Conservation (phyloP, 768 basidiomycete species). For the Tricholoma furcatifolium region DNA sequence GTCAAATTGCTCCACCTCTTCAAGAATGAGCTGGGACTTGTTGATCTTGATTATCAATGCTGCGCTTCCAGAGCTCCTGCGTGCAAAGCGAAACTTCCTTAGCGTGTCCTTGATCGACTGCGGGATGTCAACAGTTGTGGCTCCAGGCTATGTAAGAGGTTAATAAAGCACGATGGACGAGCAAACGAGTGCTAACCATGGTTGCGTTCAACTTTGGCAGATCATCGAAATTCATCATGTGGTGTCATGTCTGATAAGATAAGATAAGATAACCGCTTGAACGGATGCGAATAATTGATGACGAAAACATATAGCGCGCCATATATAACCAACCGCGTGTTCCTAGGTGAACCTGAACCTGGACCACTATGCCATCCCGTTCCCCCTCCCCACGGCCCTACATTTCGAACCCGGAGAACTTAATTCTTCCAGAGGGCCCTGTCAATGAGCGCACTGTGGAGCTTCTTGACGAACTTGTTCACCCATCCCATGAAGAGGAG, state of each 20-base stretch:
- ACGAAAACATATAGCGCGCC: conserved; percentile 3
- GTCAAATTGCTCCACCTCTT: conserved; percentile 79
- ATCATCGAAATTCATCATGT: conserved; percentile 29
- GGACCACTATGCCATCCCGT: conserved; percentile 10
- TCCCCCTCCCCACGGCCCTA: conserved; percentile 21
- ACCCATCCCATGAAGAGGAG: conserved; percentile 38
- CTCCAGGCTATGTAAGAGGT: conserved; percentile 47
- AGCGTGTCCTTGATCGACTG: conserved; percentile 73
- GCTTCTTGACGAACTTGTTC: conserved; percentile 43
- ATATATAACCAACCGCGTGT: conserved; percentile 1
- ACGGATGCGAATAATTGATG: background rate
- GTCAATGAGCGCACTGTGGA: conserved; percentile 47
- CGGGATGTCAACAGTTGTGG: conserved; percentile 88
- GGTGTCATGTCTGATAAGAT: conserved; percentile 22
- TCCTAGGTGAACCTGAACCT: conserved; percentile 2
- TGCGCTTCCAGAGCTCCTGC: conserved; percentile 69
- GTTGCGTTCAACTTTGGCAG: background rate
- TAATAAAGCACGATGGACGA: conserved; percentile 3
- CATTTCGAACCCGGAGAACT: conserved; percentile 30
- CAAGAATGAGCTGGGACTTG: conserved; percentile 77
- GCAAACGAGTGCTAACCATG: conserved; percentile 32
- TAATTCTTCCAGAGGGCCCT: conserved; percentile 43
- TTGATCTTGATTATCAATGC: conserved; percentile 91
- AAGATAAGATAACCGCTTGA: conserved; percentile 15
- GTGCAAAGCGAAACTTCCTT: conserved; percentile 77